phyloP scores from a whole-genome alignment of 2,329 filamentous ascomycete genomes.

The Myrmaecium sp. region DNA sequence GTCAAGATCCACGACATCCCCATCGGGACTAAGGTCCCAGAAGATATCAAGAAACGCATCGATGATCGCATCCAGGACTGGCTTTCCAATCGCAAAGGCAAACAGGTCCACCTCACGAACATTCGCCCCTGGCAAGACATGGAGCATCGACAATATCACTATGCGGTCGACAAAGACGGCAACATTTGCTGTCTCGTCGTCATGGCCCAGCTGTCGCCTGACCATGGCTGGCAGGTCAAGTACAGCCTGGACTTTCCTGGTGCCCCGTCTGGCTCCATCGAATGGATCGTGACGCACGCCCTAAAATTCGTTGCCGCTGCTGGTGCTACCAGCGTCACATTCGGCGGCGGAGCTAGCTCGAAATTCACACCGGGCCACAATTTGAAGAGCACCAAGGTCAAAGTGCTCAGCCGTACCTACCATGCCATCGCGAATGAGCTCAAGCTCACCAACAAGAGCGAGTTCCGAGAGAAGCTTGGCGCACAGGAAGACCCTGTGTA shows the following conservation, averaged over 20 bases:
- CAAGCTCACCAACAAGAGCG: conserved; percentile 66
- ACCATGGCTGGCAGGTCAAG: conserved; percentile 85
- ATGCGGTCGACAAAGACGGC: conserved; percentile 56
- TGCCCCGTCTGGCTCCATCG: conserved; percentile 73
- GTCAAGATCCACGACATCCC: conserved; percentile 62
- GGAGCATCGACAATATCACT: conserved; percentile 72
- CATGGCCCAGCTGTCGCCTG: conserved; percentile 62
- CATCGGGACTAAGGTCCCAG: conserved; percentile 43
- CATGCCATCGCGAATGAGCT: conserved; percentile 66
- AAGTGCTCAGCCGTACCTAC: conserved; percentile 70
- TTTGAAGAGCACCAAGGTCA: conserved; percentile 61
- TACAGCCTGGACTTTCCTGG: conserved; percentile 89
- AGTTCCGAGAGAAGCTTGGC: conserved; percentile 83
- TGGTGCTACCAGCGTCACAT: conserved; percentile 57
- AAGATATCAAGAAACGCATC: conserved; percentile 51
- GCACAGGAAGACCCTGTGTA: conserved; percentile 70
- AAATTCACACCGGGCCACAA: conserved; percentile 67
- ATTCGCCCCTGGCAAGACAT: conserved; percentile 77
- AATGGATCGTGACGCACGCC: conserved; percentile 60
- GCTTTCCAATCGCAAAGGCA: conserved; percentile 64
- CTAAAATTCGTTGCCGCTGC: conserved; percentile 42
- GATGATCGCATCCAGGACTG: conserved; percentile 63
- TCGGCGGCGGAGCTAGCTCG: conserved; percentile 65
- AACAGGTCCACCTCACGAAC: conserved; percentile 79
- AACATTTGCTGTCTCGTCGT: conserved; percentile 64